Evolutionary conservation across 2,329 filamentous ascomycete species (phyloP).

Genomic region (Sarocladium brachiariae): DNA sequence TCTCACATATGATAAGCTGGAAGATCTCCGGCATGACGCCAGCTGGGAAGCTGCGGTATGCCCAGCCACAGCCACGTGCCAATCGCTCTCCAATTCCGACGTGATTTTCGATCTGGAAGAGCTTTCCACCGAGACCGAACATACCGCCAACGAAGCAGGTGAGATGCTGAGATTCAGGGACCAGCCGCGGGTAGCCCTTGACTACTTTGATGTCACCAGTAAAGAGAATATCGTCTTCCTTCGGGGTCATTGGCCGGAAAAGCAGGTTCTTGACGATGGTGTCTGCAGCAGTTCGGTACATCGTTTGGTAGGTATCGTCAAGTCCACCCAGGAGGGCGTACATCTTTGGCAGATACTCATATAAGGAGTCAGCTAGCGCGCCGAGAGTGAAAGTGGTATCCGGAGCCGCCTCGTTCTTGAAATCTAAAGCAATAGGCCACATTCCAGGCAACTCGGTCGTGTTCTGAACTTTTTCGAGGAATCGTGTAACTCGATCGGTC

Average conservation of each 20-base stretch:
- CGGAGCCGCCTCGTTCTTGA: slow-evolving; percentile 38
- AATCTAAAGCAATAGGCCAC: slow-evolving; percentile 52
- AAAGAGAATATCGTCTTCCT: slow-evolving; percentile 53
- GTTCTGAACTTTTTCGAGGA: slow-evolving; percentile 47
- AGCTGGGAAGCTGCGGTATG: slow-evolving; percentile 48
- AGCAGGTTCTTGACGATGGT: slow-evolving; percentile 56
- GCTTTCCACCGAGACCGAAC: slow-evolving; percentile 54
- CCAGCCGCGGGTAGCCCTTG: slow-evolving; percentile 19
- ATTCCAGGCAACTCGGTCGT: slow-evolving; percentile 52
- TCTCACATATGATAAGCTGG: slow-evolving; percentile 37
- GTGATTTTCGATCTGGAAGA: slow-evolving; percentile 49
- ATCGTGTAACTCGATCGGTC: slow-evolving; percentile 48
- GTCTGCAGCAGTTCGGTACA: slow-evolving; percentile 42
- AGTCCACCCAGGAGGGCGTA: slow-evolving; percentile 59
- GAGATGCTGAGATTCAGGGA: slow-evolving; percentile 45
- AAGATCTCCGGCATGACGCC: slow-evolving; percentile 58
- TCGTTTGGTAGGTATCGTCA: slow-evolving; percentile 29
- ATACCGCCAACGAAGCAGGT: slow-evolving; percentile 63
- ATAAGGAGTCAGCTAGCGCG: slow-evolving; percentile 50
- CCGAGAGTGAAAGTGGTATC: slow-evolving; percentile 50
- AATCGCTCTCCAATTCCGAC: slow-evolving; percentile 51
- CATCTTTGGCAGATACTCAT: slow-evolving; percentile 62
- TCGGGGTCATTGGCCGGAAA: slow-evolving; percentile 57
- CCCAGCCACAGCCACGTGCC: slow-evolving; percentile 58
- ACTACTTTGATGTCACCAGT: slow-evolving; percentile 45